Conservation (phyloP, 2,329 filamentous ascomycete genomes). For the Penicillium oxalicum region DNA sequence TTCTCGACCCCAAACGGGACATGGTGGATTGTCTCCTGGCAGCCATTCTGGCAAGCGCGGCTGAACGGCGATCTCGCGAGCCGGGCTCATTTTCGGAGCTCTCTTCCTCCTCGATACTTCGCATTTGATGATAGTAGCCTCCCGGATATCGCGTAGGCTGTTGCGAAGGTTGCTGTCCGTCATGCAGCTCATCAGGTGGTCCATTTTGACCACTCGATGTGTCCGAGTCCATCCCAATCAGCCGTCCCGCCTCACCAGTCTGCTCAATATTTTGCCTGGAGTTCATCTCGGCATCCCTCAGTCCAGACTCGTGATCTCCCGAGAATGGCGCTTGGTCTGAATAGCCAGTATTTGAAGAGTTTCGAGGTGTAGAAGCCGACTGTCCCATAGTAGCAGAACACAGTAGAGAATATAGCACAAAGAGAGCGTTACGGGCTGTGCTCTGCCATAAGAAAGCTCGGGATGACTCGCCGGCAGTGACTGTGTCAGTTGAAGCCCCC, state of each 20-base stretch:
- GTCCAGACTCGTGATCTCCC: conserved; percentile 15
- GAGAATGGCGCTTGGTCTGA: conserved; percentile 19
- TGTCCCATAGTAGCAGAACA: conserved; percentile 39
- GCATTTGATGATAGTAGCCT: conserved; percentile 21
- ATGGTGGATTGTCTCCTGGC: conserved; percentile 42
- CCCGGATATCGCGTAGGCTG: conserved; percentile 11
- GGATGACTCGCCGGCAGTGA: conserved; percentile 7
- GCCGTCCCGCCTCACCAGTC: conserved; percentile 17
- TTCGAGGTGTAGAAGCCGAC: conserved; percentile 38
- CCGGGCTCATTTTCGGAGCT: conserved; percentile 28
- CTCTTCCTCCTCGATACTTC: conserved; percentile 35
- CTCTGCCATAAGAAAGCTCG: conserved; percentile 26
- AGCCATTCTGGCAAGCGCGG: conserved; percentile 31
- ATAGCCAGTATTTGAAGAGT: conserved; percentile 25
- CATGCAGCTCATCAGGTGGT: conserved; percentile 7
- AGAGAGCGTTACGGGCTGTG: conserved; percentile 21
- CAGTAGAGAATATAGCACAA: conserved; percentile 13
- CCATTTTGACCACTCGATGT: conserved; percentile 11
- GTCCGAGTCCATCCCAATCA: conserved; percentile 14
- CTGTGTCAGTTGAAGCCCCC: conserved; percentile 4
- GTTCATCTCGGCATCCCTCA: conserved; percentile 35
- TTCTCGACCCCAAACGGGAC: conserved; percentile 44
- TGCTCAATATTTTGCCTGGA: conserved; percentile 24
- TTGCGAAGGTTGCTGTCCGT: conserved; percentile 16
- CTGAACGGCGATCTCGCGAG: conserved; percentile 27